phyloP scores from a whole-genome alignment of 1,284 basidiomycete genomes.

The Heterobasidion parviporum region DNA sequence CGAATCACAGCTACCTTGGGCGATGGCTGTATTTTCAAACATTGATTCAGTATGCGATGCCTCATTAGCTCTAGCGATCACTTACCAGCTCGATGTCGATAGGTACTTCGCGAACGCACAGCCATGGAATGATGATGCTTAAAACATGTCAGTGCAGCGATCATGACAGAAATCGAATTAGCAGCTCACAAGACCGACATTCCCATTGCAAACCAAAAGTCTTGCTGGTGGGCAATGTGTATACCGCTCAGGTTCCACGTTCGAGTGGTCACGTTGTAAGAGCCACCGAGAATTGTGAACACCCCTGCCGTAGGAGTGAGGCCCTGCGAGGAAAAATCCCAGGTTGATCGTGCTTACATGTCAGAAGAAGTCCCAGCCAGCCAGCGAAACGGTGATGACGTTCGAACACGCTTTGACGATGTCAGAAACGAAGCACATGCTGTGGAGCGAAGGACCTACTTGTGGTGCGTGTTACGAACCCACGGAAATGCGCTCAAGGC shows the following conservation, averaged over 20 bases:
- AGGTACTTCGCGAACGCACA: conserved; percentile 61
- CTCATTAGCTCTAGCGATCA: conserved; percentile 1
- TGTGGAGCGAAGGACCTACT: conserved; percentile 34
- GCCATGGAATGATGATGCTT: conserved; percentile 68
- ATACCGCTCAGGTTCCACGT: conserved; percentile 48
- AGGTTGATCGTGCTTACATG: conserved; percentile 32
- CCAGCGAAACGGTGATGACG: conserved; percentile 70
- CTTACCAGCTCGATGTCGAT: conserved; percentile 70
- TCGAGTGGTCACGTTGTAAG: conserved; percentile 42
- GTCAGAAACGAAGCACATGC: conserved; percentile 4
- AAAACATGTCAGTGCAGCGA: background rate
- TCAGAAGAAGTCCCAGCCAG: conserved; percentile 55
- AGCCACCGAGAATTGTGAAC: conserved; percentile 59
- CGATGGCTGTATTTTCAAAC: conserved; percentile 34
- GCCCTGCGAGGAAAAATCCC: background rate
- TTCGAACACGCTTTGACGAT: conserved; percentile 51
- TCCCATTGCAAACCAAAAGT: conserved; percentile 66
- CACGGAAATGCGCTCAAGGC: conserved; percentile 61
- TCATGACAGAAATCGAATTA: background rate
- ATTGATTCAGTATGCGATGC: background rate
- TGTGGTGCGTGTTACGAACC: conserved; percentile 70
- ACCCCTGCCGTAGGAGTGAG: conserved; percentile 33
- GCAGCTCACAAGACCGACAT: conserved; percentile 63
- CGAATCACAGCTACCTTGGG: conserved; percentile 52
- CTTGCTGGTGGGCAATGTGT: conserved; percentile 55